Conservation (phyloP, 2,329 filamentous ascomycete species). For the Hirsutella minnesotensis region DNA sequence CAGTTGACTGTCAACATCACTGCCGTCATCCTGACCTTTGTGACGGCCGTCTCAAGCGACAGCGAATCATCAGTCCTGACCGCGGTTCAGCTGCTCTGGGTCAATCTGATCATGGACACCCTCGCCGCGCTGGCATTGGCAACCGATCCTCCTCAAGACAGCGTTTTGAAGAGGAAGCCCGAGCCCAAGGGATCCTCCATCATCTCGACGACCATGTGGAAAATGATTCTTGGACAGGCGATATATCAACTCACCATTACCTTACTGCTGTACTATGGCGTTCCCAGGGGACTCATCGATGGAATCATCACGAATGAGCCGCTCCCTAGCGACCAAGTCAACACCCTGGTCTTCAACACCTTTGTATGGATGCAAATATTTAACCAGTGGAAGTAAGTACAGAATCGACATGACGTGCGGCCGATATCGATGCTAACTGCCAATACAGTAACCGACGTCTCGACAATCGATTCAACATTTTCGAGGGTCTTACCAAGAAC, state of each 20-base stretch:
- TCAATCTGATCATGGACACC: conserved; percentile 96
- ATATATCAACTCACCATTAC: conserved; percentile 76
- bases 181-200: conserved; percentile 45
- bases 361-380: conserved; percentile 99
- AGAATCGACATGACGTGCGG: background rate
- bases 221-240: conserved; percentile 93
- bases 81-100: conserved; percentile 88
- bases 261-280: conserved; percentile 71
- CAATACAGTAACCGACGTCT: conserved; percentile 65
- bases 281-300: conserved; percentile 26
- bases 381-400: conserved; percentile 82
- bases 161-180: conserved; percentile 65
- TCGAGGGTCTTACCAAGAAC: conserved; percentile 76
- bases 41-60: conserved; percentile 65
- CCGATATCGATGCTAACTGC: background rate
- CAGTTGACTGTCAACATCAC: conserved; percentile 87
- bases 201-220: conserved; percentile 93
- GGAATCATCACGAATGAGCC: conserved; percentile 37
- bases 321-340: conserved; percentile 35
- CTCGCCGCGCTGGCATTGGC: conserved; percentile 81
- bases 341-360: conserved; percentile 89
- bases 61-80: conserved; percentile 66
- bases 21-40: conserved; percentile 76
- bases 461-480: conserved; percentile 92
- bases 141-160: conserved; percentile 77